A percentile compares a stretch with the other conserved stretches of the same genome.
phyloP scores from a whole-genome alignment of 805 yeast genomes.

The Metschnikowia amazonensis region DNA sequence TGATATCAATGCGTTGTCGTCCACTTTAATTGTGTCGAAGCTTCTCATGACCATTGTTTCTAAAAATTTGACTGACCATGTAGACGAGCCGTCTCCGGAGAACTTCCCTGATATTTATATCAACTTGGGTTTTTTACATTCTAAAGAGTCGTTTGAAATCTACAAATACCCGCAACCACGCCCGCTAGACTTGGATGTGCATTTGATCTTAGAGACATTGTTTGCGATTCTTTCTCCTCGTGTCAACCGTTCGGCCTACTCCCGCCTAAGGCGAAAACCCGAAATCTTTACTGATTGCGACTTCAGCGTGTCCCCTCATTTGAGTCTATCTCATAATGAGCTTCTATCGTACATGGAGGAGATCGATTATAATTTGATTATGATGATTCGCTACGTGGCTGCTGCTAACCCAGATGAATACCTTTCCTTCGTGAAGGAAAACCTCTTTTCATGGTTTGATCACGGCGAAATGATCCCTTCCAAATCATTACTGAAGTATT shows the following conservation, averaged over 20 bases:
- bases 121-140: conserved; percentile 11
- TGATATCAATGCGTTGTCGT: conserved; percentile 29
- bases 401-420: conserved; percentile 35
- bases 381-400: conserved; percentile 33
- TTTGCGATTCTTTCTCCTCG: conserved; percentile 29
- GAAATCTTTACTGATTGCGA: conserved; percentile 4
- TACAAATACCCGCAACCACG: conserved; percentile 30
- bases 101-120: conserved; percentile 11
- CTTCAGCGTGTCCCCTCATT: conserved; percentile 5
- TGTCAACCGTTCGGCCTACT: conserved; percentile 26
- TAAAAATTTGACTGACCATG: conserved; percentile 25
- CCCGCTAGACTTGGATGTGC: conserved; percentile 21
- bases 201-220: conserved; percentile 27
- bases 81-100: conserved; percentile 6
- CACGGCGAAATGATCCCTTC: conserved; percentile 28
- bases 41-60: conserved; percentile 28
- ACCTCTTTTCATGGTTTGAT: conserved; percentile 24
- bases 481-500: conserved; percentile 27
- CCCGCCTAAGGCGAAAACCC: conserved; percentile 21
- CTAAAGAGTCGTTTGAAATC: conserved; percentile 23
- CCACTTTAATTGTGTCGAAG: conserved; percentile 31
- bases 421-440: conserved; percentile 23
- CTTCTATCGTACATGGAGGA: conserved; percentile 20
- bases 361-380: conserved; percentile 32
- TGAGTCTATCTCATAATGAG: conserved; percentile 6